Evolutionary conservation across 805 yeast genomes (phyloP).

Genomic region (Nakazawaea laoshanensis): DNA sequence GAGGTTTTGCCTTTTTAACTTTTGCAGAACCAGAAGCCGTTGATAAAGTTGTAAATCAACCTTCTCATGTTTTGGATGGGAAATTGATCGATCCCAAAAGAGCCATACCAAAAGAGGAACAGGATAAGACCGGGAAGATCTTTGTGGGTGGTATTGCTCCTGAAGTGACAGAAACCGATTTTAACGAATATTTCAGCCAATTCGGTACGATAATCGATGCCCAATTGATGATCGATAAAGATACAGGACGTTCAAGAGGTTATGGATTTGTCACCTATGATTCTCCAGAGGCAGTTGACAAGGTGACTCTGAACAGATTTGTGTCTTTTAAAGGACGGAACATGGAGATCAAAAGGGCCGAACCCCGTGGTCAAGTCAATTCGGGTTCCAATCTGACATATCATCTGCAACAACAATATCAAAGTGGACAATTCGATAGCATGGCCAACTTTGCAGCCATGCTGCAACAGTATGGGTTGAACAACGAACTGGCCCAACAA

Average conservation of each 20-base stretch:
- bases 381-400: constrained; percentile 11
- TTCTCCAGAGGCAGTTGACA: constrained; percentile 88
- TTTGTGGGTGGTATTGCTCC: constrained; percentile 97
- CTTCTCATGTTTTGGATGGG: constrained; percentile 85
- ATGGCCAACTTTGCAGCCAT: constrained; percentile 20
- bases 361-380: constrained; percentile 63
- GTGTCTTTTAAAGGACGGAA: constrained; percentile 79
- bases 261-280: constrained; percentile 96
- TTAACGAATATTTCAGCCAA: constrained; percentile 75
- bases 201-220: constrained; percentile 89
- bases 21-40: constrained; percentile 78
- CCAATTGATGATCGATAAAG: constrained; percentile 94
- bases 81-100: constrained; percentile 95
- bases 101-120: constrained; percentile 96
- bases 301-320: constrained; percentile 74
- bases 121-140: constrained; percentile 92
- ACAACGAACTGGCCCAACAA: constrained; percentile 53
- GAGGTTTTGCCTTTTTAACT: constrained; percentile 93
- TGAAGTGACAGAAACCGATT: constrained; percentile 86
- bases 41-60: constrained; percentile 70
- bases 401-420: constrained; percentile 20
- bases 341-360: constrained; percentile 80
- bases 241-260: constrained; percentile 94
- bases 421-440: constrained; percentile 17
- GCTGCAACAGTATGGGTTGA: constrained; percentile 24